phyloP scores from a whole-genome alignment of 2,329 filamentous ascomycete genomes.

The Aquanectria penicillioides region DNA sequence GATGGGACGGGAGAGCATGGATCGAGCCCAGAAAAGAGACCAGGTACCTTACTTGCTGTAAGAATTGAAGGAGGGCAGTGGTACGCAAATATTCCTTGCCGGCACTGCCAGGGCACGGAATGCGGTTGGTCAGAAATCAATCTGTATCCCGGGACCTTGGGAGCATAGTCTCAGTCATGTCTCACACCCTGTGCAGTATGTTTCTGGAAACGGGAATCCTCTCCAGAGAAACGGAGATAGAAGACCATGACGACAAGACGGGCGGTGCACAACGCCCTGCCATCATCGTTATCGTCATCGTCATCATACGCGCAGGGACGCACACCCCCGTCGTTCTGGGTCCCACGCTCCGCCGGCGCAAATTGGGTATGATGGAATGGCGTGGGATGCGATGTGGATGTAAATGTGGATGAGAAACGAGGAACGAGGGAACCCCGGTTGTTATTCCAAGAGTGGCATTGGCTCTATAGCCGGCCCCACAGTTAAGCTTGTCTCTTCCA shows the following conservation, averaged over 20 bases:
- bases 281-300: neutral
- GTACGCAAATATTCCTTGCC: neutral
- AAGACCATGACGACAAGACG: neutral
- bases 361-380: conserved; percentile 1
- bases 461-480: conserved; percentile 8
- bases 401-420: conserved; percentile 1
- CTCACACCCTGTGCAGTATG: conserved; percentile 33
- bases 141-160: conserved; percentile 26
- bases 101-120: conserved; percentile 24
- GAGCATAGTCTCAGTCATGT: conserved; percentile 28
- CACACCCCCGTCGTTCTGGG: neutral
- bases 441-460: conserved; percentile 1
- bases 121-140: conserved; percentile 31
- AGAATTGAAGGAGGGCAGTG: neutral
- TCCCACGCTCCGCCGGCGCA: neutral
- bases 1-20: neutral
- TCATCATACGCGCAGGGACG: neutral
- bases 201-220: conserved; percentile 18
- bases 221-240: neutral
- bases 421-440: neutral
- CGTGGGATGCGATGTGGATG: conserved; percentile 5
- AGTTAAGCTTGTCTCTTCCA: conserved; percentile 7
- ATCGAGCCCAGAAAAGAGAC: neutral
- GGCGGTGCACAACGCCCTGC: neutral
- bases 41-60: neutral